Base-by-base conservation (phyloP, 2,329 filamentous ascomycete species). In the Botrytis squamosa region DNA sequence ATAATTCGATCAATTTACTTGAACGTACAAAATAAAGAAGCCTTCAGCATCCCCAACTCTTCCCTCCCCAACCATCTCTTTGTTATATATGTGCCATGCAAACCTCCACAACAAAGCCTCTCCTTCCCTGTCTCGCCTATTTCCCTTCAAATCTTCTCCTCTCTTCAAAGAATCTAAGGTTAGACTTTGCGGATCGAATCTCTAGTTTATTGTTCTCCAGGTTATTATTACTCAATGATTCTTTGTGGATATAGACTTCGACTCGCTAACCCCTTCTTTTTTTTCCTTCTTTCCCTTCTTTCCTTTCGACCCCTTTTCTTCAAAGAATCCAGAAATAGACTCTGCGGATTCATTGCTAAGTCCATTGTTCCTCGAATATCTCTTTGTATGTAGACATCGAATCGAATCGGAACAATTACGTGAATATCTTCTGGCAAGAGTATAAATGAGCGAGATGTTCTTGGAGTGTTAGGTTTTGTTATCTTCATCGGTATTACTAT, bases 151-250 rank as follows among this genome's bases (percentile, higher is more conserved):
- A 9, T 46, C 3, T 10, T 57, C 3, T 29, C n/a, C 7, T 57
- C 18, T 18, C n/a, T 29, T 57, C 52, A 9, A 57, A 29, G 16
- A 16, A 29, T 29, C 14, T 57, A 29, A 29, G 29, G 14, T 18
- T 57, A 29, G n/a, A 55, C n/a, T 57, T 3, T 29, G 6, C 7
- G 5, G 3, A 57, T 57, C n/a, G 12, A n/a, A 25, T 55, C 1
- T 16, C 4, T 5, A 16, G 14, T 33, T 55, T 0, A 18, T 18
- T 29, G n/a, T 55, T 29, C 25, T 8, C 25, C 5, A 8, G 10
- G 4, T n/a, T 6, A 14, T n/a, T 5, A 20, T n/a, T 55, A n/a
- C 6, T 1, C 49, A 14, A 14, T 1, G 6, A 7, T 14, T n/a
- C 25, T n/a, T 55, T 55, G 12, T n/a, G 25, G 16, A n/a, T 14